Base-by-base conservation (phyloP, 2,329 filamentous ascomycete genomes). In the Cyclaneusma minus region DNA sequence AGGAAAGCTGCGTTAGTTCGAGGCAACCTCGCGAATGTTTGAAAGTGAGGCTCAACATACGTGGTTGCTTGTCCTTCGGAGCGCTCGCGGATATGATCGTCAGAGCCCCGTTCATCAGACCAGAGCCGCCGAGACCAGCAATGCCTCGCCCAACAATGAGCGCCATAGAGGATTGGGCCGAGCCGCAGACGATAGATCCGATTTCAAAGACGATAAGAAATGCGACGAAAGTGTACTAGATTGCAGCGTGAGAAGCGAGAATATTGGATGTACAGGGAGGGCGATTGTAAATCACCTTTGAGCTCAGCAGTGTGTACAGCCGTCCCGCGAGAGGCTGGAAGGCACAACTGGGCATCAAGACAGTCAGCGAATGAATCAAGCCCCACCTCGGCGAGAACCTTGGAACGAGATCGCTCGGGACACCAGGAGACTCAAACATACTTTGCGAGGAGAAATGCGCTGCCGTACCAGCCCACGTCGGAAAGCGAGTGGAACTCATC, bases 391-490 rank as follows among this genome's bases (percentile, higher is more conserved):
- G n/a, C n/a, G n/a, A n/a, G n/a, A n/a, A n/a, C n/a, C n/a, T n/a
- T n/a, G n/a, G n/a, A n/a, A n/a, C n/a, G n/a, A n/a, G n/a, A n/a
- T 22, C 29, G 7, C 22, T 6, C 25, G 37, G 15, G 35, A 36
- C 15, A 34, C 32, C 6, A 30, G 13, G 14, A 14, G 10, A 4
- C 18, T 33, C 12, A 16, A 8, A 26, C 24, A 13, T 35, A 44
- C 42, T 34, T 40, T 27, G 53, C 43, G 20, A 64, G 47, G 19
- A 52, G 54, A 36, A 61, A 60, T 13, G 55, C 52, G 16, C 51
- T 54, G 5, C 52, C 54, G 36, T 64, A 66, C 63, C 62, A 67
- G 21, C 60, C 62, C 11, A 66, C 56, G 31, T 67, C 60, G 4
- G 48, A 41, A 2, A 64, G 44, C n/a, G 56, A 54, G 28, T 61